Evolutionary conservation across 1,139 yeast genomes (phyloP).

Genomic region (Lodderomyces theae): DNA sequence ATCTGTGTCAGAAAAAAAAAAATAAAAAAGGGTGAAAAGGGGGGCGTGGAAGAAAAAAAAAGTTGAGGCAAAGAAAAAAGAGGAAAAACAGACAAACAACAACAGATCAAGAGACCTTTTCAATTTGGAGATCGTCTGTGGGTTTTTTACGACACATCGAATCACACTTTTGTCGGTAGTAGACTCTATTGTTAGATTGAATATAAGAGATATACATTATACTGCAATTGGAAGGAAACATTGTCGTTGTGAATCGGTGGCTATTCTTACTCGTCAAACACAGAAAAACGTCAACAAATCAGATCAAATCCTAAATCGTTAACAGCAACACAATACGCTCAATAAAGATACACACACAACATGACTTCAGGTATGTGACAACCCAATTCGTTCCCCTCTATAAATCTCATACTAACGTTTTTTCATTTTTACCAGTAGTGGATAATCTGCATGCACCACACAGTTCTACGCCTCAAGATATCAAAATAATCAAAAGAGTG

Average conservation of each 20-base stretch:
- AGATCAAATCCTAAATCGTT: slow-evolving; percentile 2
- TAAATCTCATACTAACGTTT: slow-evolving; percentile 4
- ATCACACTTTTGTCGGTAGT: neutral
- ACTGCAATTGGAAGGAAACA: neutral
- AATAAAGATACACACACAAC: neutral
- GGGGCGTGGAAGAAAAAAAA: neutral
- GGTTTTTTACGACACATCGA: neutral
- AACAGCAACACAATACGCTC: neutral
- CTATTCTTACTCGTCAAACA: neutral
- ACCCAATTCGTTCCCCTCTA: neutral
- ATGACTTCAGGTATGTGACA: slow-evolving; percentile 13
- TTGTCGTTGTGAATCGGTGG: neutral
- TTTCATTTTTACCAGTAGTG: slow-evolving; percentile 2
- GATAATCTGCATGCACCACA: slow-evolving; percentile 7
- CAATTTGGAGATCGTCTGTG: neutral
- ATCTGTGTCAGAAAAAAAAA: neutral
- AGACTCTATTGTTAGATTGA: slow-evolving; percentile 2
- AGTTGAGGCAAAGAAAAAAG: slow-evolving; percentile 1
- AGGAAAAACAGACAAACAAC: slow-evolving; percentile 4
- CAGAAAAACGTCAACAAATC: slow-evolving; percentile 4
- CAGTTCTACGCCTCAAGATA: slow-evolving; percentile 20
- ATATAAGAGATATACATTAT: slow-evolving; percentile 2
- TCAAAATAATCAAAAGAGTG: slow-evolving; percentile 71
- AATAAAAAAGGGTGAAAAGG: neutral
- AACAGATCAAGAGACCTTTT: neutral